phyloP scores from a whole-genome alignment of 2,329 filamentous ascomycete species.

The Plenodomus lindquistii region DNA sequence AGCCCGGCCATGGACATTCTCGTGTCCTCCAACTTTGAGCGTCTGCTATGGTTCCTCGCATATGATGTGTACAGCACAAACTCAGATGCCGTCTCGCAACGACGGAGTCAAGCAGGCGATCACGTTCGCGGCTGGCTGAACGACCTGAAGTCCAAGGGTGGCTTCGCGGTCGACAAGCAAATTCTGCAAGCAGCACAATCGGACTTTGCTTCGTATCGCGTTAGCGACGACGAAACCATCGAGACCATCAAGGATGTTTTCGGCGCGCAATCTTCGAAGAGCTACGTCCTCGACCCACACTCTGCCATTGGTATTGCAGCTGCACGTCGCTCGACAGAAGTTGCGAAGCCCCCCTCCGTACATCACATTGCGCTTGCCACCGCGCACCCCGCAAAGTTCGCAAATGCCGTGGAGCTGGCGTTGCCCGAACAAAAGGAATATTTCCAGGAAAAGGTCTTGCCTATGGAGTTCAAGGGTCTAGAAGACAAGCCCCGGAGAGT shows the following conservation, averaged over 20 bases:
- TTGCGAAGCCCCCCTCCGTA: slow-evolving; percentile 52
- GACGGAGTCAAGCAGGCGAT: slow-evolving; percentile 63
- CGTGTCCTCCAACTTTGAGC: slow-evolving; percentile 95
- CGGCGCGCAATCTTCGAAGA: slow-evolving; percentile 51
- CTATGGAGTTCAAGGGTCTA: slow-evolving; percentile 78
- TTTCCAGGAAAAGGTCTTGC: slow-evolving; percentile 76
- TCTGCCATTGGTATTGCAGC: slow-evolving; percentile 84
- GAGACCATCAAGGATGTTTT: slow-evolving; percentile 53
- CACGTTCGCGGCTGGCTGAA: slow-evolving; percentile 79
- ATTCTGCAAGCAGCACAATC: slow-evolving; percentile 71
- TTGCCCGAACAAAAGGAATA: slow-evolving; percentile 73
- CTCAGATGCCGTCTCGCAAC: slow-evolving; percentile 46
- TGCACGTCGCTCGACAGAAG: slow-evolving; percentile 67
- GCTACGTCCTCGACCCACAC: slow-evolving; percentile 90
- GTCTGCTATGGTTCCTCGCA: slow-evolving; percentile 89
- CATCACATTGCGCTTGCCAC: slow-evolving; percentile 86
- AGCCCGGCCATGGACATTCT: slow-evolving; percentile 98
- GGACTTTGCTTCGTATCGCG: slow-evolving; percentile 79
- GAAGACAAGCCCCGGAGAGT: slow-evolving; percentile 76
- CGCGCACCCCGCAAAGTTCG: slow-evolving; percentile 95
- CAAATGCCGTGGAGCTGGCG: slow-evolving; percentile 79
- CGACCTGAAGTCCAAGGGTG: slow-evolving; percentile 77
- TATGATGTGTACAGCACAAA: slow-evolving; percentile 55
- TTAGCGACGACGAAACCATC: slow-evolving; percentile 58
- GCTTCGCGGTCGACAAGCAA: slow-evolving; percentile 77